Evolutionary conservation across 164 flowering plant species (phyloP).

Genomic region (Sedum album): DNA sequence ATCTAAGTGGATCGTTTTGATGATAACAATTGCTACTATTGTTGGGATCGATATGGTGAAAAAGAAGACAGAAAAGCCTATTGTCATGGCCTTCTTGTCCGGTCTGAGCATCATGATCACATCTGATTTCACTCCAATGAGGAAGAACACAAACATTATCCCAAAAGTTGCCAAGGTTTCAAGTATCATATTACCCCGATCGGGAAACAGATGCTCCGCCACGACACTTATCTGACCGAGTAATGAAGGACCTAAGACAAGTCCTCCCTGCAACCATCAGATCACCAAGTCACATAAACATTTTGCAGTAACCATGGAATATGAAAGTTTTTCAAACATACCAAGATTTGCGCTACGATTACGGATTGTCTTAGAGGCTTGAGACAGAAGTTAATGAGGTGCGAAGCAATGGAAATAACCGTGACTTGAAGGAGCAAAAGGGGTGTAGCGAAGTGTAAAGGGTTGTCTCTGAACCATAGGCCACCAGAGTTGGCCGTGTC

Average conservation of each 20-base stretch:
- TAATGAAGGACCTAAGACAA: slow-evolving; percentile 27
- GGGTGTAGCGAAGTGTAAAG: slow-evolving; percentile 15
- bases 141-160: slow-evolving; percentile 30
- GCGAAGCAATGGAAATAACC: slow-evolving; percentile 15
- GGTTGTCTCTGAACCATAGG: slow-evolving; percentile 12
- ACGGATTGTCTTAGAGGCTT: slow-evolving; percentile 29
- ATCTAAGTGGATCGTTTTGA: slow-evolving; percentile 4
- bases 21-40: background rate
- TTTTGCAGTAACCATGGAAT: no score
- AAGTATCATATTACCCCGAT: slow-evolving; percentile 3
- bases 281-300: background rate
- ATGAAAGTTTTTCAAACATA: slow-evolving; percentile 13
- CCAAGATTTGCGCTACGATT: slow-evolving; percentile 32
- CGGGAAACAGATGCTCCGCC: slow-evolving; percentile 12
- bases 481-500: background rate
- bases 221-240: slow-evolving; percentile 14
- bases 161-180: slow-evolving; percentile 20
- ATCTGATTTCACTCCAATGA: slow-evolving; percentile 33
- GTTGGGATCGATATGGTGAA: background rate
- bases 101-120: slow-evolving; percentile 18
- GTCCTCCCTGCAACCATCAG: slow-evolving; percentile 21
- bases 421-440: slow-evolving; percentile 28
- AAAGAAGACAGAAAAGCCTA: slow-evolving; percentile 19
- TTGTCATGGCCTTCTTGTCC: slow-evolving; percentile 18
- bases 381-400: slow-evolving; percentile 15